Base-by-base conservation (phyloP, 2,329 filamentous ascomycete genomes). In the Aureobasidium sp. region DNA sequence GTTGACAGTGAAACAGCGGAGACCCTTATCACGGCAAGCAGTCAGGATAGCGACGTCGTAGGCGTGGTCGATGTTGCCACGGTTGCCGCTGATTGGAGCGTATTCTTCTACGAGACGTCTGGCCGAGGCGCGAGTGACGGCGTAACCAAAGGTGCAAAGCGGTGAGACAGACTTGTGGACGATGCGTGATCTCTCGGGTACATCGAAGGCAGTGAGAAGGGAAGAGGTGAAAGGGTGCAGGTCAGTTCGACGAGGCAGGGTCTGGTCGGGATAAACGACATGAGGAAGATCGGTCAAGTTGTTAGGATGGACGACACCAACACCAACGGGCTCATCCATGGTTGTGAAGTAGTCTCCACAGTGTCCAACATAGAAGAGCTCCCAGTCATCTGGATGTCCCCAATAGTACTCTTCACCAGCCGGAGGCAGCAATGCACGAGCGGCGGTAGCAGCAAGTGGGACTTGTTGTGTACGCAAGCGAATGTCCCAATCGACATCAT, bases 401-500 rank as follows among this genome's bases (percentile, higher is more conserved):
- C 75, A 78, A 65, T 75, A 76, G 50, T 53, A 61, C 24, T 63
- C 59, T 1, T 51, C 59, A 12, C 44, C 34, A n/a, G 48, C 46
- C 20, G 61, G 47, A 12, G 62, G 55, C 47, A 65, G 43, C 27
- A 77, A 65, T 37, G 71, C 69, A 59, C 76, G 75, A 13, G 72
- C 70, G 27, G 75, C 75, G 34, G 70, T 73, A 52, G 76, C 74
- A 15, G 75, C 74, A 9, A 74, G 70, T 3, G 76, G 76, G 15
- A 76, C 69, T 63, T 78, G 76, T 29, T 70, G 63, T 63, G 73
- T 77, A 55, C 76, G 75, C 29, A 78, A 70, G 51, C 73, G 76
- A 37, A 78, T 74, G 65, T 78, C 76, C 73, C 74, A 78, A 63
- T 78, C 76, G 32, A 78, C 75, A 63, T 78, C 76, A 67, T 78